phyloP scores from a whole-genome alignment of 495 filamentous ascomycete species.

The Penicillium desertorum region DNA sequence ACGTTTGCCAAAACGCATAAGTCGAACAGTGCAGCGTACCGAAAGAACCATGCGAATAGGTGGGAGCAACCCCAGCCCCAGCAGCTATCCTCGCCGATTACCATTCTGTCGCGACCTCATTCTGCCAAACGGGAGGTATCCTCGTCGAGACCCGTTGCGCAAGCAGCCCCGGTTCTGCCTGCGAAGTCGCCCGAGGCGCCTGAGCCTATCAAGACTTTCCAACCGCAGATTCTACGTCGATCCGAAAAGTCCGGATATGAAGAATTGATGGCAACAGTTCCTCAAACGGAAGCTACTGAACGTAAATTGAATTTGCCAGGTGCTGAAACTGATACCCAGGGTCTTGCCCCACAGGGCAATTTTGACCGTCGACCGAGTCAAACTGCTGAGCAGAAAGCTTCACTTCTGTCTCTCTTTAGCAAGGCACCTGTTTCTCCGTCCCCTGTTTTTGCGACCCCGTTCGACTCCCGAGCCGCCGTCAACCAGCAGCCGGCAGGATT shows the following conservation, averaged over 20 bases:
- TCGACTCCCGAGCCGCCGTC: constrained; percentile 28
- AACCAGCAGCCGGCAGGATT: constrained; percentile 22
- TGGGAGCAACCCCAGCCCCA: constrained; percentile 23
- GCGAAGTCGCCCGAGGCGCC: constrained; percentile 25
- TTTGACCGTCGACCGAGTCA: constrained; percentile 47
- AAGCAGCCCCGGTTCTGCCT: constrained; percentile 19
- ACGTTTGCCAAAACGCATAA: constrained; percentile 30
- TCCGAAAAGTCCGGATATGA: constrained; percentile 42
- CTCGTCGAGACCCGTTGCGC: constrained; percentile 17
- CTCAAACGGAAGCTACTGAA: constrained; percentile 8
- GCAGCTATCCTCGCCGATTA: constrained; percentile 41
- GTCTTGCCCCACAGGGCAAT: constrained; percentile 16
- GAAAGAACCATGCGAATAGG: constrained; percentile 24
- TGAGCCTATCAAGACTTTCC: constrained; percentile 50
- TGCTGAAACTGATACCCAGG: constrained; percentile 3
- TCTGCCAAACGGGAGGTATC: constrained; percentile 35
- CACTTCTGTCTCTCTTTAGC: constrained; percentile 70
- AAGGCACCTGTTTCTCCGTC: constrained; percentile 46
- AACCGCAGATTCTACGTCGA: constrained; percentile 60
- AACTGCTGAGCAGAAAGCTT: constrained; percentile 62
- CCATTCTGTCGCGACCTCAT: constrained; percentile 46
- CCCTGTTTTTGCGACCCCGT: constrained; percentile 18
- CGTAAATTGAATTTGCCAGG: constrained; percentile 21
- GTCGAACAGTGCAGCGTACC: constrained; percentile 22
- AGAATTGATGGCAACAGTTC: constrained; percentile 18